Conservation (phyloP, 805 yeast species). For the Kluyveromyces siamensis region DNA sequence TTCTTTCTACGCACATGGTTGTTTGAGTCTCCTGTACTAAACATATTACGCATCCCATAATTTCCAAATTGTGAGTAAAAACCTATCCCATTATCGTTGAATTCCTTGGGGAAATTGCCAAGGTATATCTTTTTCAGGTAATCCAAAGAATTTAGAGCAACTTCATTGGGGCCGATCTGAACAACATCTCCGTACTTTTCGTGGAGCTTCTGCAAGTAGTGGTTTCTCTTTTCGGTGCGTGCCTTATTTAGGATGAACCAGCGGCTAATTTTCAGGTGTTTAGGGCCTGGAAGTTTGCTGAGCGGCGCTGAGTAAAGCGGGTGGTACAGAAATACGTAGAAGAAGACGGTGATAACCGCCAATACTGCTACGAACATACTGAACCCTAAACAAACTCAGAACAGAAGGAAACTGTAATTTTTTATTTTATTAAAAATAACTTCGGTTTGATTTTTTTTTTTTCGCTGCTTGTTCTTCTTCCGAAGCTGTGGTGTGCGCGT, state of each 20-base stretch:
- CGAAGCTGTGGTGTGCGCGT: no score
- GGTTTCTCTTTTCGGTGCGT: conserved; percentile 41
- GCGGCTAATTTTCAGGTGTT: conserved; percentile 37
- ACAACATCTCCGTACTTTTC: conserved; percentile 52
- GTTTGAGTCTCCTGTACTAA: conserved; percentile 43
- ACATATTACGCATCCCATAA: conserved; percentile 51
- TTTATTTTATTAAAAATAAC: no score
- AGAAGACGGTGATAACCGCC: neutral
- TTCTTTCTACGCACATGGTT: conserved; percentile 38
- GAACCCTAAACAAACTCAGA: neutral
- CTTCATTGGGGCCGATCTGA: conserved; percentile 50
- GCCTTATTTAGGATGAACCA: conserved; percentile 35
- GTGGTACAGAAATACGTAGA: conserved; percentile 32
- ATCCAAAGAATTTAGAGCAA: conserved; percentile 45
- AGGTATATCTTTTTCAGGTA: conserved; percentile 48
- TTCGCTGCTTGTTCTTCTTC: no score
- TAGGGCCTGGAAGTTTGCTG: conserved; percentile 50
- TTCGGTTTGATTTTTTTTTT: no score
- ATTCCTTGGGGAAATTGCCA: conserved; percentile 42
- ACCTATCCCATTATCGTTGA: conserved; percentile 14
- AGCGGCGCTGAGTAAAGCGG: conserved; percentile 45
- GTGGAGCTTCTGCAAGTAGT: conserved; percentile 43
- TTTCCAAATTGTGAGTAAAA: conserved; percentile 55
- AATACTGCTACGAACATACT: neutral
- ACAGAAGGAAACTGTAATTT: no score